Evolutionary conservation across 768 basidiomycete genomes (phyloP).

Genomic region (Neoboletus magnificus): DNA sequence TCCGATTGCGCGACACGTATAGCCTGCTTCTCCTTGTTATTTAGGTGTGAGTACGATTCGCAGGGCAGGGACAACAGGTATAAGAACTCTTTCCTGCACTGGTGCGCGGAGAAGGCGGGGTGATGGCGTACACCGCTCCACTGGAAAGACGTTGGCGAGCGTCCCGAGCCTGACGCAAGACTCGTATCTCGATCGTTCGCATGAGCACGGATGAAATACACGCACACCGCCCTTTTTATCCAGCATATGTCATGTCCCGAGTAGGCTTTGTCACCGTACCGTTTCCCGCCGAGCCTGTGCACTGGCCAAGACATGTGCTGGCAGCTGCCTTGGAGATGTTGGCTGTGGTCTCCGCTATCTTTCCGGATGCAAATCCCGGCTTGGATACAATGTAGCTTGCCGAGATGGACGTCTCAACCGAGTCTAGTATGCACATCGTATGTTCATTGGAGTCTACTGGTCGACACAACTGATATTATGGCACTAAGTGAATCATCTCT

Average conservation of each 20-base stretch:
- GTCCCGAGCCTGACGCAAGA: not conserved
- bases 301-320: not conserved
- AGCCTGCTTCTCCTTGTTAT: not conserved
- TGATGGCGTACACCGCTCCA: conserved; percentile 2
- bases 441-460: not conserved
- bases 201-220: not conserved
- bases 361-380: not conserved
- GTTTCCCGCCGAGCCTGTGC: conserved; percentile 4
- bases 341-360: not conserved
- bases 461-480: not conserved
- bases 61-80: conserved; percentile 1
- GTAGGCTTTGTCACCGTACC: not conserved
- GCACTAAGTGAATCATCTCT: not conserved
- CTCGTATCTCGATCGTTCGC: not conserved
- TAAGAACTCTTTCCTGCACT: conserved; percentile 2
- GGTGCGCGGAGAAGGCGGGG: conserved; percentile 14
- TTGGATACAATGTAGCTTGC: not conserved
- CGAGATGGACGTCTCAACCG: not conserved
- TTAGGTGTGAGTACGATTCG: conserved; percentile 1
- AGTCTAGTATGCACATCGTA: not conserved
- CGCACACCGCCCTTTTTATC: conserved; percentile 1
- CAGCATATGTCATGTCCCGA: not conserved
- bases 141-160: not conserved
- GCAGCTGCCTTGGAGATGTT: not conserved
- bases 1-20: not conserved